These are phyloP conservation scores for Viola odorata DNA, from an alignment of 345 rosid species.

Conservation along the genomic window DNA sequence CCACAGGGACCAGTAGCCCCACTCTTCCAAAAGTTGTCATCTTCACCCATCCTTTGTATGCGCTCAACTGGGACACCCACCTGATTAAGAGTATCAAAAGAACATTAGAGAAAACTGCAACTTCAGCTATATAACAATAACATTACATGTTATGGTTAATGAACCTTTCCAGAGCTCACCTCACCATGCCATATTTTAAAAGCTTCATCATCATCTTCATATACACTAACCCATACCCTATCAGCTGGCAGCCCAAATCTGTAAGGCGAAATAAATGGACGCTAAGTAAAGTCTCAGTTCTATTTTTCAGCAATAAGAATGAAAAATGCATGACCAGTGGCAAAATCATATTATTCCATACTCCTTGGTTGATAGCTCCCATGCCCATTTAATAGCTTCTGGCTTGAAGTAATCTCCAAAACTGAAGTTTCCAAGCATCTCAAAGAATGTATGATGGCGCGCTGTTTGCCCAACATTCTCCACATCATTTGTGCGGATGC, in stretches of 20 bases:
- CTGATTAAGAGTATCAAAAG: slow-evolving; percentile 26
- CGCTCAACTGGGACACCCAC: slow-evolving; percentile 71
- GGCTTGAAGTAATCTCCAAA: slow-evolving; percentile 94
- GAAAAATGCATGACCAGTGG: neutral
- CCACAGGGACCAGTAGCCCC: slow-evolving; percentile 97
- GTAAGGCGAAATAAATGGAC: slow-evolving; percentile 8
- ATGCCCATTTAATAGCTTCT: slow-evolving; percentile 92
- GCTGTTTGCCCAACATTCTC: slow-evolving; percentile 93
- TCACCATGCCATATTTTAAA: slow-evolving; percentile 80
- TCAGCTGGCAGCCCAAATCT: slow-evolving; percentile 63
- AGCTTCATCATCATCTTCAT: slow-evolving; percentile 83
- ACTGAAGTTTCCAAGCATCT: slow-evolving; percentile 97
- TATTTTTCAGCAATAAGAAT: neutral
- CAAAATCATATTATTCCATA: slow-evolving; percentile 29
- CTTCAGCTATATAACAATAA: neutral
- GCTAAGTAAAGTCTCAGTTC: neutral
- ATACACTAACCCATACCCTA: slow-evolving; percentile 80
- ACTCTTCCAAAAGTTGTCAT: slow-evolving; percentile 93
- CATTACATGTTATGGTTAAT: neutral
- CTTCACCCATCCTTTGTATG: slow-evolving; percentile 89
- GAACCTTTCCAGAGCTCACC: slow-evolving; percentile 30
- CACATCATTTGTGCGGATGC: slow-evolving; percentile 88
- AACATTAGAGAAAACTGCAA: slow-evolving; percentile 5
- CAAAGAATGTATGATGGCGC: slow-evolving; percentile 90
- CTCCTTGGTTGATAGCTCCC: slow-evolving; percentile 91